Percentiles rank a stretch among this genome's conserved stretches.
phyloP scores from a whole-genome alignment of 2,329 filamentous ascomycete genomes.

The Bipolaris bicolor region DNA sequence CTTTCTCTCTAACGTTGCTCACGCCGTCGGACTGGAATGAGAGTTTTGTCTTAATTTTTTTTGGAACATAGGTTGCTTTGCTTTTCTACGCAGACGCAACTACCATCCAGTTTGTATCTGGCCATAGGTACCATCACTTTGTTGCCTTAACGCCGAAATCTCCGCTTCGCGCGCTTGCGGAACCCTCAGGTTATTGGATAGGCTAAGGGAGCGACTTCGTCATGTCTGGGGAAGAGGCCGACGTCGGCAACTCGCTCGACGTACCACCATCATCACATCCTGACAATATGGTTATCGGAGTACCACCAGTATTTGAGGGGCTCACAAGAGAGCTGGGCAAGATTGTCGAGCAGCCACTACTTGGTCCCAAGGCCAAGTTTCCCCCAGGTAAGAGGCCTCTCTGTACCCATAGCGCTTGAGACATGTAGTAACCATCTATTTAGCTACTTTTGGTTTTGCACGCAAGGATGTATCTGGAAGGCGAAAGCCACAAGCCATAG shows the following conservation, averaged over 20 bases:
- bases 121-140: not conserved
- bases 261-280: slow-evolving; percentile 43
- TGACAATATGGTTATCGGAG: slow-evolving; percentile 47
- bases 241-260: slow-evolving; percentile 29
- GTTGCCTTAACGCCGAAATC: slow-evolving; percentile 16
- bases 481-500: slow-evolving; percentile 71
- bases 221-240: slow-evolving; percentile 27
- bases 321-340: slow-evolving; percentile 44
- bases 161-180: slow-evolving; percentile 19
- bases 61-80: not conserved
- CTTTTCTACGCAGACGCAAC: not conserved
- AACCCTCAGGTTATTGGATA: slow-evolving; percentile 12
- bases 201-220: slow-evolving; percentile 19
- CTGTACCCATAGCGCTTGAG: not conserved
- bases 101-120: slow-evolving; percentile 1
- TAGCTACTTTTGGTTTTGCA: slow-evolving; percentile 46
- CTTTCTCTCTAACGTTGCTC: not conserved
- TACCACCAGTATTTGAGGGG: slow-evolving; percentile 46
- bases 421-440: slow-evolving; percentile 21
- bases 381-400: slow-evolving; percentile 28
- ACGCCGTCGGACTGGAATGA: not conserved
- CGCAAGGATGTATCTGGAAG: slow-evolving; percentile 44
- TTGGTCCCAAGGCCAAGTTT: slow-evolving; percentile 40
- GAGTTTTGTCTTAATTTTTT: not conserved
- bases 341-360: slow-evolving; percentile 43